These are phyloP conservation scores for Crithidia thermophila DNA, from an alignment of 208 protist genomes.

Conservation along the genomic window DNA sequence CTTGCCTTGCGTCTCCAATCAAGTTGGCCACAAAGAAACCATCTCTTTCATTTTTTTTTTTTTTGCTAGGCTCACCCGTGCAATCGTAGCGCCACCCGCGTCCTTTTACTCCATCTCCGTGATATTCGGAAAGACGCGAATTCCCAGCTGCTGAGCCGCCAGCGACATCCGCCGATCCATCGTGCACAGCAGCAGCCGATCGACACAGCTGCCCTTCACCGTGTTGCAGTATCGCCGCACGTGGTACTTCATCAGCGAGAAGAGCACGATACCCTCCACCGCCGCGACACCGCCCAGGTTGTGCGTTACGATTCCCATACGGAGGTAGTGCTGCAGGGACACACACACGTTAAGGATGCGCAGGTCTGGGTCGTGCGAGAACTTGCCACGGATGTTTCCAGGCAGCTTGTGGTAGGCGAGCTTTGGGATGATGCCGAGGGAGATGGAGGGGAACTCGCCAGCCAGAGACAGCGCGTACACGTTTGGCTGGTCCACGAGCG, in stretches of 20 bases:
- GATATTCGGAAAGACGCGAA: constrained; percentile 62
- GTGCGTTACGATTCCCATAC: constrained; percentile 24
- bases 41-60: too few species aligned
- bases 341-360: constrained; percentile 83
- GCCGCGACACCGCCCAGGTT: constrained; percentile 39
- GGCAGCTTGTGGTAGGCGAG: constrained; percentile 70
- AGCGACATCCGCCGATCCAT: constrained; percentile 71
- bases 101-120: not conserved
- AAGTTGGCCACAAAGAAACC: too few species aligned
- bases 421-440: constrained; percentile 54
- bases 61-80: too few species aligned
- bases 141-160: constrained; percentile 57
- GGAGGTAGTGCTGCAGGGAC: constrained; percentile 67
- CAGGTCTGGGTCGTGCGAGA: constrained; percentile 67
- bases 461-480: constrained; percentile 62
- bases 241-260: constrained; percentile 87
- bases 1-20: too few species aligned
- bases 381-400: constrained; percentile 13
- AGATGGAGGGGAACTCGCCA: constrained; percentile 59
- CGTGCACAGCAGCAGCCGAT: constrained; percentile 74
- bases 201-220: constrained; percentile 57
- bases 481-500: constrained; percentile 49
- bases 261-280: constrained; percentile 72
- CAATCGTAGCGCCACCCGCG: too few species aligned
- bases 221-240: constrained; percentile 72